Conservation (phyloP, 257 asterid species). For the Rhazya stricta region DNA sequence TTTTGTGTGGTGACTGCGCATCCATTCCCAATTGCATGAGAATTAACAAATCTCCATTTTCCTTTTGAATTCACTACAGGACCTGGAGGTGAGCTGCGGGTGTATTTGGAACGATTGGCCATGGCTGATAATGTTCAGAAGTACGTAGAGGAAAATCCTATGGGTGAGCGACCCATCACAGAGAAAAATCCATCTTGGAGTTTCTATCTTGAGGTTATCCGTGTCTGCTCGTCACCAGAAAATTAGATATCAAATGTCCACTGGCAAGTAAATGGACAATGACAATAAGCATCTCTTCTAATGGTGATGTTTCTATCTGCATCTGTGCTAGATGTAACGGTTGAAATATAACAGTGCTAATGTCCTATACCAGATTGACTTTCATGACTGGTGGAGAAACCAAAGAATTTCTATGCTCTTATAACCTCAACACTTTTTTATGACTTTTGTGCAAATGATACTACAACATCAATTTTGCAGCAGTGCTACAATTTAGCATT, state of each 20-base stretch:
- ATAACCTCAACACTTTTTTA: not conserved
- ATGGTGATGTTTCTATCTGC: not conserved
- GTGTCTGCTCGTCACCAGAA: slow-evolving; percentile 21
- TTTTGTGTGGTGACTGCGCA: not conserved
- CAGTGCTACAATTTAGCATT: not conserved
- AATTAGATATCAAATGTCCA: not conserved
- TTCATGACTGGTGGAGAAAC: not conserved
- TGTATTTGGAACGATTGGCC: slow-evolving; percentile 65
- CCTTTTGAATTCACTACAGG: slow-evolving; percentile 34
- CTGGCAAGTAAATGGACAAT: slow-evolving; percentile 1
- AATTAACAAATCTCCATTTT: slow-evolving; percentile 5
- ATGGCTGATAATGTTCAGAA: slow-evolving; percentile 67
- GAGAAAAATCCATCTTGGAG: slow-evolving; percentile 67
- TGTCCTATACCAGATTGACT: not conserved
- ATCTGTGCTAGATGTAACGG: not conserved
- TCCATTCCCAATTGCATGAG: not conserved
- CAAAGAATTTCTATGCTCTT: not conserved
- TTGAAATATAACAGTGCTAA: not conserved
- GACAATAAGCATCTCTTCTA: not conserved
- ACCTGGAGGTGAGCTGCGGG: slow-evolving; percentile 75
- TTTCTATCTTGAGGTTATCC: slow-evolving; percentile 57
- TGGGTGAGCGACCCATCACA: slow-evolving; percentile 73
- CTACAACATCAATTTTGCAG: not conserved
- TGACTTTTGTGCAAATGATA: not conserved
- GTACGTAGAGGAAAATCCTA: slow-evolving; percentile 61